Percentiles rank a stretch among this genome's conserved stretches.
Conservation (phyloP, 257 asterid genomes). For the Nicotiana attenuata region DNA sequence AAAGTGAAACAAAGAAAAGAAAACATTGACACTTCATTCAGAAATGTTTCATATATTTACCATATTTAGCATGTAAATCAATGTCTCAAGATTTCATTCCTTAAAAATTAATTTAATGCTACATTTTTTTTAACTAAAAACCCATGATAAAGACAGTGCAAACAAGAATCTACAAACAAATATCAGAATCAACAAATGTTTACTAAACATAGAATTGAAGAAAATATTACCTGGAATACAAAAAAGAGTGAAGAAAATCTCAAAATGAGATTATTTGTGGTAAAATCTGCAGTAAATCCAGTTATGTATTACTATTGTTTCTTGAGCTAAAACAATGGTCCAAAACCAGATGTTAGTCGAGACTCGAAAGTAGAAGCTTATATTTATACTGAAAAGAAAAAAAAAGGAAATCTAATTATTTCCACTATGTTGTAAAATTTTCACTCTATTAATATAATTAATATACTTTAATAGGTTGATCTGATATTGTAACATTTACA, state of each 20-base stretch:
- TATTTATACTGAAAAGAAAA: neutral
- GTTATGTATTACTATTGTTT: neutral
- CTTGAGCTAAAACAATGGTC: neutral
- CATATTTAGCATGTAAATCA: neutral
- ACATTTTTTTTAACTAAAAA: neutral
- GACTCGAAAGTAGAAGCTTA: neutral
- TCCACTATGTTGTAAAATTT: no score
- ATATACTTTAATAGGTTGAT: neutral
- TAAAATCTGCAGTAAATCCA: neutral
- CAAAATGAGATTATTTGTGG: neutral
- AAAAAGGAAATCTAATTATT: neutral
- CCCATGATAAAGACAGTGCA: neutral
- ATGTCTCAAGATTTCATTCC: neutral
- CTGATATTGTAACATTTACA: neutral
- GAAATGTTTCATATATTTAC: neutral
- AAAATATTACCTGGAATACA: neutral
- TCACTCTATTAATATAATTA: no score
- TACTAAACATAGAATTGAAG: neutral
- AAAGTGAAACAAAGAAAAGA: neutral
- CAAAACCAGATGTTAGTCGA: neutral
- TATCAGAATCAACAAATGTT: neutral
- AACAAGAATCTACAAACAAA: neutral
- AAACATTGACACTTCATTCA: neutral
- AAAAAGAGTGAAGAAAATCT: neutral
- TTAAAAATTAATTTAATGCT: neutral